Percentiles rank a stretch among this genome's conserved stretches.
Conservation (phyloP, 2,329 filamentous ascomycete genomes). For the Ophiostoma populinum region DNA sequence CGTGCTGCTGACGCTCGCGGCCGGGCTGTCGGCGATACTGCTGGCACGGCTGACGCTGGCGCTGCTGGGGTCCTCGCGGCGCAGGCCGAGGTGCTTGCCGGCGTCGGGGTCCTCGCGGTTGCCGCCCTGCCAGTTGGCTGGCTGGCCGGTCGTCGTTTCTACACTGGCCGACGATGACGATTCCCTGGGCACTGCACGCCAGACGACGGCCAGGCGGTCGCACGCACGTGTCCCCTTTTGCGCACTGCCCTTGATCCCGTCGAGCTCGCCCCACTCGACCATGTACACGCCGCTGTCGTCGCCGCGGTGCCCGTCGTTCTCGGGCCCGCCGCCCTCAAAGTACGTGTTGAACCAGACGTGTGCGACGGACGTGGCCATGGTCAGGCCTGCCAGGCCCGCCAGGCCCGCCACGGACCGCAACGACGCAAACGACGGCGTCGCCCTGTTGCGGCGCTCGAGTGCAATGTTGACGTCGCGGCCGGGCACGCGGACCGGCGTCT, state of each 20-base stretch:
- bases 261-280: constrained; percentile 53
- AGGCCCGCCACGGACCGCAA: background rate
- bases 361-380: constrained; percentile 82
- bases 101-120: constrained; percentile 27
- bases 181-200: constrained; percentile 33
- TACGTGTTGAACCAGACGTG: constrained; percentile 96
- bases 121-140: constrained; percentile 60
- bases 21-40: constrained; percentile 35
- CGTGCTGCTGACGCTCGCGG: background rate
- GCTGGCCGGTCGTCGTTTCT: too few species aligned
- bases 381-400: constrained; percentile 60
- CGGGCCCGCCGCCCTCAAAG: constrained; percentile 70
- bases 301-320: constrained; percentile 45
- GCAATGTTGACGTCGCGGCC: constrained; percentile 82
- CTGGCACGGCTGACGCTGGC: constrained; percentile 54
- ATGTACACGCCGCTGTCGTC: constrained; percentile 47
- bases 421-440: constrained; percentile 15
- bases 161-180: too few species aligned
- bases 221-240: constrained; percentile 68
- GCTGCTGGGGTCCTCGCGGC: constrained; percentile 46
- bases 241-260: constrained; percentile 82
- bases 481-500: constrained; percentile 48
- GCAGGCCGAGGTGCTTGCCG: constrained; percentile 50
- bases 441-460: constrained; percentile 70
- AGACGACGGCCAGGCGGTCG: constrained; percentile 71